Conservation (phyloP, 352 stramenopile species). For the Pythium apleroticum region DNA sequence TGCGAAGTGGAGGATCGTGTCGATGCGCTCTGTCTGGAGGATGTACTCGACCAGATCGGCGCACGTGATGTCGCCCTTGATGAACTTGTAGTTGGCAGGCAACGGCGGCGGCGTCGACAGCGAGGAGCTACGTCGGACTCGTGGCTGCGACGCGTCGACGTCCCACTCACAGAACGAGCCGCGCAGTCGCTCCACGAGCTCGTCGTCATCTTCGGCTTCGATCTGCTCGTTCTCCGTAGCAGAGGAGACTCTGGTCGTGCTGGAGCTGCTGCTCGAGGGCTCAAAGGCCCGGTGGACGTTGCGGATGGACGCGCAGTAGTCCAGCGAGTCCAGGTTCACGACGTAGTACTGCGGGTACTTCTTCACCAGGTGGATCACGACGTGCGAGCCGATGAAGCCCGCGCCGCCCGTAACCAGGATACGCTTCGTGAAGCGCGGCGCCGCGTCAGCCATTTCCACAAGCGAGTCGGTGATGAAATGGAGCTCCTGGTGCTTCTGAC, state of each 20-base stretch:
- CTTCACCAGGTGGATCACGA: constrained; percentile 95
- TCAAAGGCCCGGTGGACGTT: constrained; percentile 69
- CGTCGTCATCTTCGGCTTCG: constrained; percentile 37
- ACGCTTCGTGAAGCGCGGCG: constrained; percentile 68
- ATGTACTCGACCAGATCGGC: constrained; percentile 95
- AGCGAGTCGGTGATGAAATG: background rate
- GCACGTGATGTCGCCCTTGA: constrained; percentile 96
- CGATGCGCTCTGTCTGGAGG: constrained; percentile 93
- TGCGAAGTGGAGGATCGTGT: constrained; percentile 98
- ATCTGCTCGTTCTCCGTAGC: constrained; percentile 19
- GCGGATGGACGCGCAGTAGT: constrained; percentile 71
- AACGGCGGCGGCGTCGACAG: constrained; percentile 20
- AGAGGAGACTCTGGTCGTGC: background rate
- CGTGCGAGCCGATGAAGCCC: constrained; percentile 97
- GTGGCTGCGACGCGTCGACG: constrained; percentile 16
- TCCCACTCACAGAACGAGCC: constrained; percentile 62
- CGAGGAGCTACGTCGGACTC: constrained; percentile 67
- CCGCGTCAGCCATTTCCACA: too few species aligned
- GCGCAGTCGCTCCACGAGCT: constrained; percentile 42
- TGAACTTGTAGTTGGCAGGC: constrained; percentile 92
- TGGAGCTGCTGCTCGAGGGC: background rate
- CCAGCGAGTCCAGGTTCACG: constrained; percentile 94
- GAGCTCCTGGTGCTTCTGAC: background rate
- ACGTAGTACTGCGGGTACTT: constrained; percentile 98
- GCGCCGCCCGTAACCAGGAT: constrained; percentile 97